Evolutionary conservation across 768 basidiomycete genomes (phyloP), one percentile per base, ranked within the genome.

Genomic region (Podaxis sp.): DNA sequence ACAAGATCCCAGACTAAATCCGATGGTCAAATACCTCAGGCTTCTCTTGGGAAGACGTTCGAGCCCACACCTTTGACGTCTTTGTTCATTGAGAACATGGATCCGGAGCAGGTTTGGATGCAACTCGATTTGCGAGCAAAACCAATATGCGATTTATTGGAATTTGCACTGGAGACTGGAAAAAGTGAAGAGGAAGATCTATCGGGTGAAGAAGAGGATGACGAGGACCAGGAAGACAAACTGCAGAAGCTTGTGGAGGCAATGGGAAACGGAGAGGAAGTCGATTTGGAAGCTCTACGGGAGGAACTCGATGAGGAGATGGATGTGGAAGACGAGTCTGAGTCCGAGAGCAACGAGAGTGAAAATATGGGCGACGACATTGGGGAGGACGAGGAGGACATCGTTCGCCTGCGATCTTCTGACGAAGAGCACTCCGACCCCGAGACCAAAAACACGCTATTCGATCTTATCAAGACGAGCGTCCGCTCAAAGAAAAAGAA

Each of bases 231-330:
- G 96, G 84, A 94, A 97, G 86, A 95, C 51, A 94, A 94, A 76
- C 88, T 98, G 40, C 85, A 87, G 69, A 94, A 96, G 78, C 94
- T 96, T 57, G 94, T 96, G 82, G 85, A 89, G 68, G 94, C 95
- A 64, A 96, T 98, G 93, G 78, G 80, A 66, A 85, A 85, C 57
- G 97, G 95, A 68, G 96, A 96, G 82, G 77, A 88, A 70, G 97
- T 98, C 29, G 70, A 68, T 3, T 70, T 70, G 4, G 69, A 69
- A 19, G 63, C 73, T 22, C 33, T 57, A n/a, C 60, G 53, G 5
- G 65, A 57, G 13, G 64, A 65, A 6, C 13, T 55, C 29, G 62
- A 54, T 22, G 63, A 65, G 27, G 69, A 71, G 22, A 69, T 68
- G 11, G 69, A 68, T 24, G 72, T 69, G 8, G 64, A 67, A 9